Evolutionary conservation across 176 grass and related monocot species (phyloP).

Genomic region (Musa acuminata): DNA sequence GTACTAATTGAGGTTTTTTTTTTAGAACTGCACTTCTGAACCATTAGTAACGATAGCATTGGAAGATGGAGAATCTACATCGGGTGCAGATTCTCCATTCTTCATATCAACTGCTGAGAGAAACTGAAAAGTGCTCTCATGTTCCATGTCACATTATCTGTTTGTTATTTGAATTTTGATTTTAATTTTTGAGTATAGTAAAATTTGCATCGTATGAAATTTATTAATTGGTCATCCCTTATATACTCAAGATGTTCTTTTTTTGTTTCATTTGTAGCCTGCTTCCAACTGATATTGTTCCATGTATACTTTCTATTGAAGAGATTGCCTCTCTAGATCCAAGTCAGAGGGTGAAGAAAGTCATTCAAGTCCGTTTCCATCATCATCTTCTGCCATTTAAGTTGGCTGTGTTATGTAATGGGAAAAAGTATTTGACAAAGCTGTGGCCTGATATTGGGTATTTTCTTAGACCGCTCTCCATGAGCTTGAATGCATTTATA

Average conservation of each 20-base stretch:
- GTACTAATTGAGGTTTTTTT: slow-evolving; percentile 61
- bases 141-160: not conserved
- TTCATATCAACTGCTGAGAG: slow-evolving; percentile 36
- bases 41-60: slow-evolving; percentile 52
- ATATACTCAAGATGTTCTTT: slow-evolving; percentile 5
- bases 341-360: slow-evolving; percentile 45
- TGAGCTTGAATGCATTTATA: slow-evolving; percentile 69
- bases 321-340: slow-evolving; percentile 57
- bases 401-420: slow-evolving; percentile 72
- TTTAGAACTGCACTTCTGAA: slow-evolving; percentile 56
- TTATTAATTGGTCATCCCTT: not conserved
- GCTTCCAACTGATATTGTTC: slow-evolving; percentile 28
- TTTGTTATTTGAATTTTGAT: not conserved
- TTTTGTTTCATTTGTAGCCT: slow-evolving; percentile 17
- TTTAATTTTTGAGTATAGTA: not conserved
- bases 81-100: slow-evolving; percentile 12
- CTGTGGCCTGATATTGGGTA: slow-evolving; percentile 75
- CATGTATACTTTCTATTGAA: slow-evolving; percentile 43
- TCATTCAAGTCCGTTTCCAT: slow-evolving; percentile 64
- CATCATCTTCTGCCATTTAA: slow-evolving; percentile 90
- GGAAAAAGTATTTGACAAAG: slow-evolving; percentile 51
- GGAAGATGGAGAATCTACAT: slow-evolving; percentile 58
- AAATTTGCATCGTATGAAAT: not conserved
- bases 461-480: slow-evolving; percentile 55
- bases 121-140: slow-evolving; percentile 42